These are phyloP conservation scores for Calonectria pteridis DNA, from an alignment of 2,329 filamentous ascomycete genomes.

Conservation along the genomic window DNA sequence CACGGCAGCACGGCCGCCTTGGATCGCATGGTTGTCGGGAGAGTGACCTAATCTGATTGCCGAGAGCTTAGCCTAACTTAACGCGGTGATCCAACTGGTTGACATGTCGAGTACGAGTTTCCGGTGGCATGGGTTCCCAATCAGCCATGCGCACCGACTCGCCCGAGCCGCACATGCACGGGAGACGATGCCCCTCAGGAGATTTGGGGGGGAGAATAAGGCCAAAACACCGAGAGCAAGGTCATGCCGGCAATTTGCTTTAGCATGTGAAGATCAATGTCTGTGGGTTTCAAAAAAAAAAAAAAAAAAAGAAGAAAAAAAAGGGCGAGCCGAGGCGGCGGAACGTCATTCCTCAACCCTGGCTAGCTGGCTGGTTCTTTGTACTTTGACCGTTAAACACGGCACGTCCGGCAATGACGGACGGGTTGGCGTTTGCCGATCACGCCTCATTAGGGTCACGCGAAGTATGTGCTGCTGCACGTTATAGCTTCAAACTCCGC, in stretches of 20 bases:
- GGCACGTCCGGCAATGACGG: not conserved
- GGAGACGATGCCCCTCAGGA: not conserved
- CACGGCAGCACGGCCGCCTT: not conserved
- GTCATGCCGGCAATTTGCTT: not conserved
- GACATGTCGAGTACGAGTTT: not conserved
- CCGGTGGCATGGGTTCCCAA: not conserved
- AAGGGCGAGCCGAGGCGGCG: no score
- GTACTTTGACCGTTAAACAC: not conserved
- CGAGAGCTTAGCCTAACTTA: not conserved
- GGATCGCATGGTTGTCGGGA: not conserved
- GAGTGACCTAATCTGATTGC: slow-evolving; percentile 4
- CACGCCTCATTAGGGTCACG: not conserved
- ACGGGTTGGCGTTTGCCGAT: not conserved
- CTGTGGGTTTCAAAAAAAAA: no score
- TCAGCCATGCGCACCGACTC: not conserved
- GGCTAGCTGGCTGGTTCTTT: not conserved
- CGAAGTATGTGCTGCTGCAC: not conserved
- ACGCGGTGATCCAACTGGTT: not conserved
- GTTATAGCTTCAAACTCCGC: not conserved
- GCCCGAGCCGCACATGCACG: not conserved
- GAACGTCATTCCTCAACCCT: not conserved
- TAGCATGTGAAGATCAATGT: slow-evolving; percentile 6
- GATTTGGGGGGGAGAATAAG: not conserved
- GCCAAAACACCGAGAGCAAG: slow-evolving; percentile 1
- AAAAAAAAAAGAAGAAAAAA: not conserved